phyloP scores from a whole-genome alignment of 1,139 yeast genomes.

The Lodderomyces orthopsilosis region DNA sequence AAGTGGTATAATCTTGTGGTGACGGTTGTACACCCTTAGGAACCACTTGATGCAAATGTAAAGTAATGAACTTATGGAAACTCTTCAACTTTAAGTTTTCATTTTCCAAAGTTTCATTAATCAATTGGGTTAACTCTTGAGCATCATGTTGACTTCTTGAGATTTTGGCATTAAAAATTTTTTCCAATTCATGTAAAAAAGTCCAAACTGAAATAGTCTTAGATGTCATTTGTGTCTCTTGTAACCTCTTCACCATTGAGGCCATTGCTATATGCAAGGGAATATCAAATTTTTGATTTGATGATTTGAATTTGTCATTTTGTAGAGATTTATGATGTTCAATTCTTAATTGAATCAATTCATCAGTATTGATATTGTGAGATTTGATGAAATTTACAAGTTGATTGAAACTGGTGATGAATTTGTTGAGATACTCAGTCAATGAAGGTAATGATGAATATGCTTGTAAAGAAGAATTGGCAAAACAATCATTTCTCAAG shows the following conservation, averaged over 20 bases:
- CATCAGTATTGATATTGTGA: slow-evolving; percentile 23
- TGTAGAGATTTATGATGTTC: slow-evolving; percentile 13
- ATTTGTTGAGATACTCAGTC: slow-evolving; percentile 56
- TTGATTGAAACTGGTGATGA: slow-evolving; percentile 26
- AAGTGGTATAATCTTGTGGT: slow-evolving; percentile 17
- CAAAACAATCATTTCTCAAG: slow-evolving; percentile 86
- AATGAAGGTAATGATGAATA: slow-evolving; percentile 67
- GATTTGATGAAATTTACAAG: slow-evolving; percentile 27
- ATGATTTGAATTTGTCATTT: slow-evolving; percentile 27
- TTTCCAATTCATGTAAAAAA: slow-evolving; percentile 67
- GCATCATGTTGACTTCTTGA: slow-evolving; percentile 91
- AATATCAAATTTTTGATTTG: slow-evolving; percentile 32
- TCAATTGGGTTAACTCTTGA: slow-evolving; percentile 80
- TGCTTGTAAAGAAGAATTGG: slow-evolving; percentile 88
- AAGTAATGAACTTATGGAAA: slow-evolving; percentile 15
- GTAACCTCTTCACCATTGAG: slow-evolving; percentile 53
- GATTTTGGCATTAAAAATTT: slow-evolving; percentile 72
- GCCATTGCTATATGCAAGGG: slow-evolving; percentile 60
- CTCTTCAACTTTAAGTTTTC: slow-evolving; percentile 50
- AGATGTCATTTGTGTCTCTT: slow-evolving; percentile 56
- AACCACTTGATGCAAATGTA: slow-evolving; percentile 28
- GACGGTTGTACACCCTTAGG: slow-evolving; percentile 11
- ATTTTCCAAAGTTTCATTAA: slow-evolving; percentile 72
- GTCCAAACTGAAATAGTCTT: slow-evolving; percentile 75
- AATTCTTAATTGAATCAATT: slow-evolving; percentile 16